Conservation (phyloP, 306 rosid genomes). For the Dryas drummondii region DNA sequence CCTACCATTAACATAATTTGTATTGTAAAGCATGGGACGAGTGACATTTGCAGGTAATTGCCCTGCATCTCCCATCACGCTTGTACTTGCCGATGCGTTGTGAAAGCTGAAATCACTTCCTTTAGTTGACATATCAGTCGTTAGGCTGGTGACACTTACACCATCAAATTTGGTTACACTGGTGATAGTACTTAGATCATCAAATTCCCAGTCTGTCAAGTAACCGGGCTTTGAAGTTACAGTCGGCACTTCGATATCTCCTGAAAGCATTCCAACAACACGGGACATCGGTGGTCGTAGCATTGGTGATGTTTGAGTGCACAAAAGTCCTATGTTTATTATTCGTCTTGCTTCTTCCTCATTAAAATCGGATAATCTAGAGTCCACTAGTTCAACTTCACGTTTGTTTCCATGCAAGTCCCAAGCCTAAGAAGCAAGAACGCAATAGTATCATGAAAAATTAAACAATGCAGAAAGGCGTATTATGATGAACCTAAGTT, state of each 20-base stretch:
- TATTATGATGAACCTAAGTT: too few species aligned
- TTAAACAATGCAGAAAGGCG: too few species aligned
- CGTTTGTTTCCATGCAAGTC: too few species aligned
- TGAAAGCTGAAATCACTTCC: too few species aligned
- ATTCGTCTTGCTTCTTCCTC: conserved; percentile 50
- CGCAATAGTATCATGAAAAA: too few species aligned
- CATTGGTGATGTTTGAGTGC: conserved; percentile 67
- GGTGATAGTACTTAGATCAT: too few species aligned
- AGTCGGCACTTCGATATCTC: conserved; percentile 58
- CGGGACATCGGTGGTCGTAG: too few species aligned
- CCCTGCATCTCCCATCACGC: too few species aligned
- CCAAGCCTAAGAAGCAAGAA: too few species aligned
- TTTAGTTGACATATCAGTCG: conserved; percentile 19
- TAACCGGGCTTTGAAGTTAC: conserved; percentile 43
- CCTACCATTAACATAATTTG: not conserved
- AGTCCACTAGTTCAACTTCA: too few species aligned
- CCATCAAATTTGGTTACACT: conserved; percentile 16
- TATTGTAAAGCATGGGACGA: conserved; percentile 32
- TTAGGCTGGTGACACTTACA: conserved; percentile 23
- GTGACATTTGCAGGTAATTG: conserved; percentile 25
- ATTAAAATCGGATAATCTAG: conserved; percentile 29
- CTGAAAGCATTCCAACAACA: conserved; percentile 70
- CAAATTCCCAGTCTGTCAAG: too few species aligned
- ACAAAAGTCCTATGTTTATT: conserved; percentile 53
- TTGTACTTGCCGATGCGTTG: too few species aligned